phyloP scores from a whole-genome alignment of 2,329 filamentous ascomycete species.

The Fusarium protoensiforme region DNA sequence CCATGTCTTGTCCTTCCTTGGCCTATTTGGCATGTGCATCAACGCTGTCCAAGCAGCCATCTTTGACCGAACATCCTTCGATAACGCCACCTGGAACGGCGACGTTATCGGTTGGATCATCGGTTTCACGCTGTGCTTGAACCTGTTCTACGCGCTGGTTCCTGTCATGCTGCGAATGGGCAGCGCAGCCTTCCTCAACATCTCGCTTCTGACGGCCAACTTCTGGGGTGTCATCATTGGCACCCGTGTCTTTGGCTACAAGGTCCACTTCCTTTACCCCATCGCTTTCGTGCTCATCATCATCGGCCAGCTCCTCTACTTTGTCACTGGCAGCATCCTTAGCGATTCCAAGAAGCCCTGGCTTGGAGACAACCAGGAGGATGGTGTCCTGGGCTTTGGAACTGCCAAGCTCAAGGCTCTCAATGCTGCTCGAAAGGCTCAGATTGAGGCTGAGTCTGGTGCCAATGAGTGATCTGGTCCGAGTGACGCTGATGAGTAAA shows the following conservation, averaged over 20 bases:
- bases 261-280: slow-evolving; percentile 91
- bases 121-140: slow-evolving; percentile 88
- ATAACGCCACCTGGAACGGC: slow-evolving; percentile 71
- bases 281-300: slow-evolving; percentile 96
- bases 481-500: background rate
- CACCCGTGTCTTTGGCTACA: slow-evolving; percentile 82
- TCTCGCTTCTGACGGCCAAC: slow-evolving; percentile 91
- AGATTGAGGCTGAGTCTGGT: slow-evolving; percentile 44
- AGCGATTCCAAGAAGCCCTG: slow-evolving; percentile 96
- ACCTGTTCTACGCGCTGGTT: slow-evolving; percentile 87
- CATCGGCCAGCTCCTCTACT: slow-evolving; percentile 86
- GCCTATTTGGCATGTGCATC: slow-evolving; percentile 88
- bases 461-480: background rate
- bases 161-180: slow-evolving; percentile 91
- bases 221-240: slow-evolving; percentile 98
- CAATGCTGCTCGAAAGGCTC: slow-evolving; percentile 62
- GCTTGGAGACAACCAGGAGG: slow-evolving; percentile 88
- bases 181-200: slow-evolving; percentile 95
- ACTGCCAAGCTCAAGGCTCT: slow-evolving; percentile 85
- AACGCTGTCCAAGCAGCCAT: slow-evolving; percentile 92
- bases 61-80: slow-evolving; percentile 84
- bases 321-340: slow-evolving; percentile 81
- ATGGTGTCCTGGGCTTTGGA: slow-evolving; percentile 81
- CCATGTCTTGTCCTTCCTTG: slow-evolving; percentile 92
- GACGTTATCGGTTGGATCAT: slow-evolving; percentile 82